Conservation (phyloP, 345 rosid genomes). For the Acer negundo region DNA sequence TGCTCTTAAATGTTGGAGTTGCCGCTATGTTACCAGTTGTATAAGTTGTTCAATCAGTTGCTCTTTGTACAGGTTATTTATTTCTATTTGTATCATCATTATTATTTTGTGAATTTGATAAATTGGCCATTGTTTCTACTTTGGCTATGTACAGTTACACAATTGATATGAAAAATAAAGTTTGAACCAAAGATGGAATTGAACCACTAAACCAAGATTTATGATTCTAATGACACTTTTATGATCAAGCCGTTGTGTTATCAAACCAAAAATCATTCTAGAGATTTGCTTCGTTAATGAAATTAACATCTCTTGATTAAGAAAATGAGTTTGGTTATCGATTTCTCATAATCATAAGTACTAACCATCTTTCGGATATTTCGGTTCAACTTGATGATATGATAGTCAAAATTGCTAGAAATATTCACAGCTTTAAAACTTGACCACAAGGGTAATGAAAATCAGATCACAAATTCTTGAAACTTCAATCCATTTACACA, state of each 20-base stretch:
- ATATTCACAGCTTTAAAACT: too few species aligned
- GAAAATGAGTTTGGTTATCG: too few species aligned
- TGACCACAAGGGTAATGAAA: too few species aligned
- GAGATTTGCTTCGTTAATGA: neutral
- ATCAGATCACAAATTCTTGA: too few species aligned
- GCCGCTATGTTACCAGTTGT: slow-evolving; percentile 49
- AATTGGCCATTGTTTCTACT: slow-evolving; percentile 1
- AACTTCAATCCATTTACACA: too few species aligned
- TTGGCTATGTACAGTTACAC: neutral
- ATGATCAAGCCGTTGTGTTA: neutral
- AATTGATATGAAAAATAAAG: neutral
- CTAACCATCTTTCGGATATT: too few species aligned
- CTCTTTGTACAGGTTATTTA: neutral
- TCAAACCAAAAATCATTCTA: neutral
- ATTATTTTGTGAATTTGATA: neutral
- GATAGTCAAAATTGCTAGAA: too few species aligned
- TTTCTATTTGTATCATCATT: neutral
- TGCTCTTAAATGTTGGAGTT: slow-evolving; percentile 38
- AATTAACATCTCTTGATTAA: neutral
- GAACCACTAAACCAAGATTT: too few species aligned
- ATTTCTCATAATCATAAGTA: too few species aligned
- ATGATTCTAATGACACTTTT: neutral
- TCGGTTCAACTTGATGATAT: too few species aligned
- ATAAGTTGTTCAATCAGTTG: slow-evolving; percentile 17
- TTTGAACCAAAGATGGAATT: neutral